These are phyloP conservation scores for Thymus quinquecostatus DNA, from an alignment of 257 asterid genomes.

Conservation along the genomic window DNA sequence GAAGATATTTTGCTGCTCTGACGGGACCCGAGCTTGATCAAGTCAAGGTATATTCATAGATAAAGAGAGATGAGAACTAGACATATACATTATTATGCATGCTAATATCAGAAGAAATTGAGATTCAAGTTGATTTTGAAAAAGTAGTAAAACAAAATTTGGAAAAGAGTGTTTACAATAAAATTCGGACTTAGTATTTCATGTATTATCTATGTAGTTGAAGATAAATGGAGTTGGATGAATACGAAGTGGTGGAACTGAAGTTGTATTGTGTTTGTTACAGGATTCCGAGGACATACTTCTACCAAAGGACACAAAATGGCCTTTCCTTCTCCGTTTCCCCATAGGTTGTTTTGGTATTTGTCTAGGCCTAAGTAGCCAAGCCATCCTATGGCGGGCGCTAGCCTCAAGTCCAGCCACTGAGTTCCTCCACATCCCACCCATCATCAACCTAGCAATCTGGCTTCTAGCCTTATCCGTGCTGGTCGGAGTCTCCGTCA, in stretches of 20 bases:
- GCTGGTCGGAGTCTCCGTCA: constrained; percentile 56
- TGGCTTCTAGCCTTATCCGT: constrained; percentile 69
- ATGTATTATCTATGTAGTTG: too few relatives aligned
- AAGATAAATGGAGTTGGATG: too few relatives aligned
- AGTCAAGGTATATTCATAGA: constrained; percentile 99
- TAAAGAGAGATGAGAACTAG: too few relatives aligned
- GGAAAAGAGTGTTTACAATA: too few relatives aligned
- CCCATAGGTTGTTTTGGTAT: constrained; percentile 95
- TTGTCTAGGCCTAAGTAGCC: constrained; percentile 91
- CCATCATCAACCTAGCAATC: constrained; percentile 63
- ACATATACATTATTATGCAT: too few relatives aligned
- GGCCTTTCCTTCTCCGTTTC: constrained; percentile 96
- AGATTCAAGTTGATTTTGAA: too few relatives aligned
- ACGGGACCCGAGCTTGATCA: constrained; percentile 91
- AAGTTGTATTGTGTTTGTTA: too few relatives aligned
- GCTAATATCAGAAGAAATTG: too few relatives aligned
- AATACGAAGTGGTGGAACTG: too few relatives aligned
- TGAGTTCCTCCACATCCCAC: constrained; percentile 69
- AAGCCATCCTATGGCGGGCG: constrained; percentile 78
- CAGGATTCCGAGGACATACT: constrained; percentile 93
- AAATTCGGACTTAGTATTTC: too few relatives aligned
- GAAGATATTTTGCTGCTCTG: constrained; percentile 97
- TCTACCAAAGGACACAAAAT: constrained; percentile 74
- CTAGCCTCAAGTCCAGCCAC: constrained; percentile 69
- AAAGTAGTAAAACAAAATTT: too few relatives aligned